Percentiles rank a stretch among this genome's conserved stretches.
Conservation (phyloP, 805 yeast genomes). For the Sugiyamaella americana region DNA sequence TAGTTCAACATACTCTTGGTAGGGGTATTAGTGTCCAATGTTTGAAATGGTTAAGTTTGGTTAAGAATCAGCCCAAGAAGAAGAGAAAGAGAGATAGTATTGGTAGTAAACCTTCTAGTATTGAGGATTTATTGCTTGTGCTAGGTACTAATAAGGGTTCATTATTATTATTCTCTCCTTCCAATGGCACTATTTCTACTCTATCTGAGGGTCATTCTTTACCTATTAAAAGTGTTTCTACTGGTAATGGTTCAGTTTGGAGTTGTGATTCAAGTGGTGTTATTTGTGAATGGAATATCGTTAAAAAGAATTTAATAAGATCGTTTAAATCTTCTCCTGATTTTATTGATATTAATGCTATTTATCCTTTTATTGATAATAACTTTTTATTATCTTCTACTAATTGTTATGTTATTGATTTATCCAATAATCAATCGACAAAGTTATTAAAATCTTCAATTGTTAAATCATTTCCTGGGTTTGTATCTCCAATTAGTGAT, state of each 20-base stretch:
- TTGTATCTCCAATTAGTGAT: slow-evolving; percentile 58
- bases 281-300: slow-evolving; percentile 57
- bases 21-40: slow-evolving; percentile 45
- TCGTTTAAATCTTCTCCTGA: slow-evolving; percentile 13
- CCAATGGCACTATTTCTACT: slow-evolving; percentile 50
- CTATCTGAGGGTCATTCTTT: slow-evolving; percentile 43
- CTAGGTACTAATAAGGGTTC: slow-evolving; percentile 63
- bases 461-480: slow-evolving; percentile 62
- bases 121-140: slow-evolving; percentile 46
- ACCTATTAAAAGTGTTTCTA: slow-evolving; percentile 43
- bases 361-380: slow-evolving; percentile 16
- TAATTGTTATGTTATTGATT: slow-evolving; percentile 45
- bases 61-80: slow-evolving; percentile 16
- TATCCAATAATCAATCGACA: slow-evolving; percentile 19
- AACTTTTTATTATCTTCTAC: slow-evolving; percentile 63
- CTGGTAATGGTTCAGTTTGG: slow-evolving; percentile 45
- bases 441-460: slow-evolving; percentile 19
- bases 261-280: slow-evolving; percentile 52
- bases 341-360: slow-evolving; percentile 16
- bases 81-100: slow-evolving; percentile 28
- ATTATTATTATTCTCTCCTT: slow-evolving; percentile 61
- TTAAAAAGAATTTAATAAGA: slow-evolving; percentile 37
- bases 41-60: slow-evolving; percentile 46
- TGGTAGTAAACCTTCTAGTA: slow-evolving; percentile 9
- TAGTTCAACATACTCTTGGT: slow-evolving; percentile 45